Evolutionary conservation across 176 grass and related monocot genomes (phyloP), one percentile per base, ranked within the genome.

Genomic region (Musa troglodytarum): DNA sequence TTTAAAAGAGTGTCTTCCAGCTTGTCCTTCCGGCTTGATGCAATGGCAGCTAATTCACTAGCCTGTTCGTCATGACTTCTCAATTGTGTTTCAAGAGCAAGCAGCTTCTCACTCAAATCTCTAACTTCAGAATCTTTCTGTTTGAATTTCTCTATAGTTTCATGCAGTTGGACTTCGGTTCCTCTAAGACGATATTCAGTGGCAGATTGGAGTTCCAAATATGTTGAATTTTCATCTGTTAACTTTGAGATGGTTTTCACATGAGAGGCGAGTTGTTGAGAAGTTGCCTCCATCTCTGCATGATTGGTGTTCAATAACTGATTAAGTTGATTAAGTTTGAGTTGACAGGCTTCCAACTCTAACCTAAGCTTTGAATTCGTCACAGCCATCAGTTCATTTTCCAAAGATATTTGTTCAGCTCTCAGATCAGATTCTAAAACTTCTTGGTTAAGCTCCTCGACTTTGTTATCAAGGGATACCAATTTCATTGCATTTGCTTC

Each of bases 401-500:
- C 87, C 75, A 83, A 79, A 71, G 82, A 83, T 10, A 26, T 53
- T 8, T 87, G 74, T 70, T 70, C 43, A 70, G 9, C 25, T 70
- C 51, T 50, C 19, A 25, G 51, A 21, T 51, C 15, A 51, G 15
- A 70, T 70, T 70, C 43, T 20, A n/a, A 70, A 10, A 70, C 9
- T 70, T 51, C 21, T 15, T 51, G 43, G 17, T 70, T 70, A 51
- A 70, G 68, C 34, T 70, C 68, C 19, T 50, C 68, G 11, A 70
- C 34, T 12, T 70, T 21, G 68, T 70, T 51, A 34, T 20, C 17
- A 49, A 70, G 43, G 29, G 73, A 80, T 75, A 87, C 79, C 11
- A 92, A 88, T 75, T 92, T 87, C 24, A 81, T 66, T 78, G 85
- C 88, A 83, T 87, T 90, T 52, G 79, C 81, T 83, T 93, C 90